Evolutionary conservation across 1,284 basidiomycete genomes (phyloP), one percentile per base, ranked within the genome.

Genomic region (Clitocybe nebularis): DNA sequence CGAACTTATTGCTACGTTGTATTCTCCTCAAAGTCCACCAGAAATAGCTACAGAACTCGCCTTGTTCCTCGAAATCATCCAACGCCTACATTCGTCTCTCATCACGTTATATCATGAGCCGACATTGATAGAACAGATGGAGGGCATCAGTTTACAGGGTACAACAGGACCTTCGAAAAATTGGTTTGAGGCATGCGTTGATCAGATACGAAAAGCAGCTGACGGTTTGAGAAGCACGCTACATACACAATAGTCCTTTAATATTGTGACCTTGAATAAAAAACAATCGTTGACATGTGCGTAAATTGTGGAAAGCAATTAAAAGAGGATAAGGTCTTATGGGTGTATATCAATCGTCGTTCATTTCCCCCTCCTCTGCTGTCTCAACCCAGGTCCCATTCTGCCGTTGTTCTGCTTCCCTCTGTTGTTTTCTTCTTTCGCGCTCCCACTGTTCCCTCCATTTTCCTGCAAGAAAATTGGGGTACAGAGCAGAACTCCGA

Each of bases 101-200:
- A 10, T 41, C 37, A 11, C 50, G 36, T 48, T 65, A 46, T 51
- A 64, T 14, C 41, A 57, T 11, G 35, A 55, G 23, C 36, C 57
- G 3, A 44, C 57, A 3, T 53, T 77, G 35, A 59, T 63, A 22
- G 51, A 60, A 23, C 58, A 61, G 41, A 45, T 77, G 43, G 56
- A 58, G 9, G 48, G 49, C 6, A 49, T 76, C 47, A 58, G 41
- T 30, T 19, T 74, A 35, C 52, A 59, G 14, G 39, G 44, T 28
- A 37, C 58, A 17, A 46, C 41, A 17, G 58, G 51, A 24, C 55
- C 58, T 5, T 54, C 60, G 20, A 59, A 59, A 46, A 67, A 67
- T 50, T 84, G 84, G 83, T 81, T 84, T 52, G 64, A 73, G 38
- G 69, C 70, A 5, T 84, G 82, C 52, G 77, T 84, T 50, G 63